Conservation (phyloP, 352 stramenopile genomes). For the Phytophthora citrophthora region DNA sequence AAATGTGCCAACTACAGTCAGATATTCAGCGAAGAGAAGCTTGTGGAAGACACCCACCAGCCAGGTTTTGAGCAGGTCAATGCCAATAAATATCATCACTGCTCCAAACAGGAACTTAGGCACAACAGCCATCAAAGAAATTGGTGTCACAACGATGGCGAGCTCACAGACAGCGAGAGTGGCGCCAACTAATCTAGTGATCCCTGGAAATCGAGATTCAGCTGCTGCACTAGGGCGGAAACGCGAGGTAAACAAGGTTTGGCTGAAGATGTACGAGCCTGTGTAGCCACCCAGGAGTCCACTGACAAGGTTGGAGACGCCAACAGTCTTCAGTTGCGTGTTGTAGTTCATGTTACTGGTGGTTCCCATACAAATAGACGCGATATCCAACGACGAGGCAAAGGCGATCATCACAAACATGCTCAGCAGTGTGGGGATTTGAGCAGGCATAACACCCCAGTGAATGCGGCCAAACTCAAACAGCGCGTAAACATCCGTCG, state of each 20-base stretch:
- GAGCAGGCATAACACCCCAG: constrained; percentile 73
- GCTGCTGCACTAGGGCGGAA: constrained; percentile 54
- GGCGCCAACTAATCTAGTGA: constrained; percentile 72
- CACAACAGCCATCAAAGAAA: constrained; percentile 92
- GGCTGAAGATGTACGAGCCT: constrained; percentile 94
- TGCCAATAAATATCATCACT: constrained; percentile 96
- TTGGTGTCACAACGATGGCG: constrained; percentile 73
- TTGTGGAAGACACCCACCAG: constrained; percentile 67
- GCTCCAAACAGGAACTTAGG: constrained; percentile 97
- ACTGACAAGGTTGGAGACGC: constrained; percentile 91
- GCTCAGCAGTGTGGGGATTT: constrained; percentile 77
- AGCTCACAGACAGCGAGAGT: constrained; percentile 64
- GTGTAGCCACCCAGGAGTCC: constrained; percentile 88
- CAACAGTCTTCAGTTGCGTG: constrained; percentile 94
- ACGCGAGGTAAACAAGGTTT: constrained; percentile 91
- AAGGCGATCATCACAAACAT: constrained; percentile 97
- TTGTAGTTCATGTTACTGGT: constrained; percentile 93
- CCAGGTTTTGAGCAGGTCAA: constrained; percentile 93
- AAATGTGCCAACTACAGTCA: constrained; percentile 92
- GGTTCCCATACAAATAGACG: constrained; percentile 95
- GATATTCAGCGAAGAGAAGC: constrained; percentile 86
- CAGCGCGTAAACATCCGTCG: constrained; percentile 61
- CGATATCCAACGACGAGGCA: constrained; percentile 94
- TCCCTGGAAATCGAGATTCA: constrained; percentile 42
- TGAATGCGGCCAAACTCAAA: constrained; percentile 80